These are phyloP conservation scores for Peniophora sp. DNA, from an alignment of 1,284 basidiomycete genomes.

Conservation along the genomic window DNA sequence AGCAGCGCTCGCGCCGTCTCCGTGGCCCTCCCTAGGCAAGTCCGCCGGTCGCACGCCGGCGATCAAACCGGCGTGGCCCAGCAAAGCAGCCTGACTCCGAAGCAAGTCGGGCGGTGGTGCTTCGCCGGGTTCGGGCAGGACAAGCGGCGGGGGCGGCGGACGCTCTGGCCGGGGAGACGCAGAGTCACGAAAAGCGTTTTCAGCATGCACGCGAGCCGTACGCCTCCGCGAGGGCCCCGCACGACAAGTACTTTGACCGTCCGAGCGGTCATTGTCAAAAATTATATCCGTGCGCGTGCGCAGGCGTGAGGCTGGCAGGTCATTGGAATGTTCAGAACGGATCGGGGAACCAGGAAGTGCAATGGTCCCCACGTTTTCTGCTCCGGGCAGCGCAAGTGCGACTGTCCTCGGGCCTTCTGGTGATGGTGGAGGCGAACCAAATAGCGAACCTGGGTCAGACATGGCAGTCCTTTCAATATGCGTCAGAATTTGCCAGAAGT, in stretches of 20 bases:
- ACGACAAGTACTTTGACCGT: conserved; percentile 1
- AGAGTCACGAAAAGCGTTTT: no score
- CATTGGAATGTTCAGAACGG: conserved; percentile 73
- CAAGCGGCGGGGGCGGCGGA: conserved; percentile 43
- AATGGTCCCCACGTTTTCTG: no score
- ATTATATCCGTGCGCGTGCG: conserved; percentile 15
- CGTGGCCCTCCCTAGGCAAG: no score
- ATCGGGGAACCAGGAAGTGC: conserved; percentile 76
- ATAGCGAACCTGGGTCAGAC: no score
- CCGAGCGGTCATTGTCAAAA: conserved; percentile 8
- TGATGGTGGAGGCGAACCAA: no score
- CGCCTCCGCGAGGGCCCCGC: conserved; percentile 13
- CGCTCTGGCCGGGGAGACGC: conserved; percentile 16
- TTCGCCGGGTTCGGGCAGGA: conserved; percentile 48
- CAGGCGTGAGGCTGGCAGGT: conserved; percentile 62
- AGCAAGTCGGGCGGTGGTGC: conserved; percentile 62
- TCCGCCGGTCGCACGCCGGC: conserved; percentile 50
- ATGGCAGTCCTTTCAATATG: no score
- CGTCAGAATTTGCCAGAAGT: no score
- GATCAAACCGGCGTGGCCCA: conserved; percentile 64
- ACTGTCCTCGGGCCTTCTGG: no score
- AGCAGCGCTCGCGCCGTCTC: no score
- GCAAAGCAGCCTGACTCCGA: conserved; percentile 59
- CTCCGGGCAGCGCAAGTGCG: no score
- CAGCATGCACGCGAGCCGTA: conserved; percentile 21